Percentiles rank a stretch among this genome's conserved stretches.
Evolutionary conservation across 352 stramenopile genomes (phyloP).

Genomic region (Aphanomyces invadans): DNA sequence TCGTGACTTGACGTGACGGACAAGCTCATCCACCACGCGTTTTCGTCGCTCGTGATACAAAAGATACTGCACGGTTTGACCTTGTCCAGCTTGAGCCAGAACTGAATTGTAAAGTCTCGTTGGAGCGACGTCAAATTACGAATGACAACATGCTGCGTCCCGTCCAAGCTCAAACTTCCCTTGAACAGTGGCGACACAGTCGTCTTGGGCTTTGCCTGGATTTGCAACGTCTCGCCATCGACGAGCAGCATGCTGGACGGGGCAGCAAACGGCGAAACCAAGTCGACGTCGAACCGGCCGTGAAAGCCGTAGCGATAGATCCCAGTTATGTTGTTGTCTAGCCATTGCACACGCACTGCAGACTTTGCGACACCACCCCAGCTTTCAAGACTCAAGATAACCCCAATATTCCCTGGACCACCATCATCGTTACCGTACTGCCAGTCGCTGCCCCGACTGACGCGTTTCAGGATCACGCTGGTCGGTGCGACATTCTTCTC

Average conservation of each 20-base stretch:
- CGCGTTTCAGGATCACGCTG: slow-evolving; percentile 10
- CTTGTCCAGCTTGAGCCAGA: slow-evolving; percentile 7
- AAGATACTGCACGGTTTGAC: background rate
- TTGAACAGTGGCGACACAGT: background rate
- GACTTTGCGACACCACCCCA: slow-evolving; percentile 45
- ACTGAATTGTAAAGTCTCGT: slow-evolving; percentile 15
- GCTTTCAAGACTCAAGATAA: slow-evolving; percentile 43
- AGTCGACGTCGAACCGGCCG: slow-evolving; percentile 49
- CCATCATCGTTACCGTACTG: slow-evolving; percentile 69
- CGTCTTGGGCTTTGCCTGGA: background rate
- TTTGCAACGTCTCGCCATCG: background rate
- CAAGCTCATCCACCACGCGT: slow-evolving; percentile 17
- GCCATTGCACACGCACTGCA: slow-evolving; percentile 54
- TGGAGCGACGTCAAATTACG: background rate
- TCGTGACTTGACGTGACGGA: background rate
- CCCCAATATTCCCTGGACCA: slow-evolving; percentile 43
- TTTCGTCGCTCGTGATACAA: background rate
- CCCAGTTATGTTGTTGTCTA: slow-evolving; percentile 29
- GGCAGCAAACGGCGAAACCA: background rate
- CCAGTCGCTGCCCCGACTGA: slow-evolving; percentile 61
- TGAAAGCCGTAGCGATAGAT: slow-evolving; percentile 63
- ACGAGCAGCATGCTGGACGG: background rate
- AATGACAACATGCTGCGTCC: background rate
- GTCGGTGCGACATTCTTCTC: background rate
- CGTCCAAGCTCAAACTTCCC: background rate